These are phyloP conservation scores for Salix udensis DNA, from an alignment of 345 rosid genomes.

Conservation along the genomic window DNA sequence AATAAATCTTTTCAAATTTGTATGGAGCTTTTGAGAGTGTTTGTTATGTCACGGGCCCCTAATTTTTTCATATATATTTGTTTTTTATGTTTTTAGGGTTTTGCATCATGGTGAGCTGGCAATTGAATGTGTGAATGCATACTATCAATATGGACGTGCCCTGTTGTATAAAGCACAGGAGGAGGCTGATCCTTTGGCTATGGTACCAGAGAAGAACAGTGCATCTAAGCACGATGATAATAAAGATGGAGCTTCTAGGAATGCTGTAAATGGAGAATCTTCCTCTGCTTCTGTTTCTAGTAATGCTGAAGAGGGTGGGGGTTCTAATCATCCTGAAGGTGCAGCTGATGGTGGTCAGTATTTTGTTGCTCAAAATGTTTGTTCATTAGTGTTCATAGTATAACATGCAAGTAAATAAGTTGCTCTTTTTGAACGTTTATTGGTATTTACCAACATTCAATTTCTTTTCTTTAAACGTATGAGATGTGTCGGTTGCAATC, in stretches of 20 bases:
- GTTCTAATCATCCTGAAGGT: conserved; percentile 48
- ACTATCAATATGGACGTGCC: conserved; percentile 78
- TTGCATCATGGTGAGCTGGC: conserved; percentile 70
- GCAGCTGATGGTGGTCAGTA: conserved; percentile 38
- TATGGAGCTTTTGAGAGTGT: background rate
- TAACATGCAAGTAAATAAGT: background rate
- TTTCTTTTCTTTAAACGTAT: background rate
- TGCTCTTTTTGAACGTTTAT: background rate
- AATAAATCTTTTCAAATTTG: background rate
- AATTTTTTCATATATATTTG: background rate
- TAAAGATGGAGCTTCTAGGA: conserved; percentile 47
- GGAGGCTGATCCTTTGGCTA: conserved; percentile 82
- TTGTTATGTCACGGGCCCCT: too few relatives aligned
- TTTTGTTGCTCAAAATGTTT: background rate
- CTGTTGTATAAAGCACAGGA: conserved; percentile 83
- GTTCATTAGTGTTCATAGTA: background rate
- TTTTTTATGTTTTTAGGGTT: conserved; percentile 40
- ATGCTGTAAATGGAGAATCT: conserved; percentile 39
- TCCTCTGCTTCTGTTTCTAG: conserved; percentile 47
- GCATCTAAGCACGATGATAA: conserved; percentile 36
- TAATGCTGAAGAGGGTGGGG: conserved; percentile 44
- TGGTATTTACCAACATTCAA: background rate
- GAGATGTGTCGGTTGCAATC: background rate
- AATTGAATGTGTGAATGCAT: conserved; percentile 58
- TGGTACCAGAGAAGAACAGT: conserved; percentile 63